Conservation (phyloP, 495 filamentous ascomycete species). For the Cudoniella acicularis region DNA sequence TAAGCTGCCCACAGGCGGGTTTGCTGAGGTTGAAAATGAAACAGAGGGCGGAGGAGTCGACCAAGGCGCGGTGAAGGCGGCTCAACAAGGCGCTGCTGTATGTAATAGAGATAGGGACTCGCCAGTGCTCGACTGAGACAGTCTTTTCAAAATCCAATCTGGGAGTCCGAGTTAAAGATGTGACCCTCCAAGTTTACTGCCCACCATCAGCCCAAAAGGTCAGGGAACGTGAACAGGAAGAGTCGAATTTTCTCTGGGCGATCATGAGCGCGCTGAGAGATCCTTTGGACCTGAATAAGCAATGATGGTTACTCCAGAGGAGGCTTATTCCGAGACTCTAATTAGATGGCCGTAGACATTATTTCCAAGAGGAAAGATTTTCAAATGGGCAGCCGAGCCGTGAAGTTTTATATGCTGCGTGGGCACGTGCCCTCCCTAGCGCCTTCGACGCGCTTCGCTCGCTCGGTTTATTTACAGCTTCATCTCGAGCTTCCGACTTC, state of each 20-base stretch:
- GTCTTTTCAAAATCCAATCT: not conserved
- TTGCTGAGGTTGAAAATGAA: slow-evolving; percentile 83
- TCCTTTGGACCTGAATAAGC: slow-evolving; percentile 87
- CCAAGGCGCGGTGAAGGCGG: slow-evolving; percentile 1
- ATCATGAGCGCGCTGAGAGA: slow-evolving; percentile 97
- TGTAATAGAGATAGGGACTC: no score
- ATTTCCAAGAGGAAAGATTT: slow-evolving; percentile 48
- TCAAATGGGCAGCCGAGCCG: slow-evolving; percentile 10
- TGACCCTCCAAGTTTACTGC: slow-evolving; percentile 32
- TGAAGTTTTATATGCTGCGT: slow-evolving; percentile 13
- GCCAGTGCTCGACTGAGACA: no score
- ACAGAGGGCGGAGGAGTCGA: slow-evolving; percentile 58
- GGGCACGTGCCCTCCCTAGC: slow-evolving; percentile 1
- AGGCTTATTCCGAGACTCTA: slow-evolving; percentile 99
- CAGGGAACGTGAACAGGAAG: slow-evolving; percentile 65
- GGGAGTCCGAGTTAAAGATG: slow-evolving; percentile 9
- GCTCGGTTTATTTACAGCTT: not conserved
- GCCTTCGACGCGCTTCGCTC: not conserved
- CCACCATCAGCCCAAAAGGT: slow-evolving; percentile 51
- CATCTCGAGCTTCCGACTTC: not conserved
- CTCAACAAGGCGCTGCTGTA: no score
- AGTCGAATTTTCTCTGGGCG: slow-evolving; percentile 77
- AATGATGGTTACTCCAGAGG: slow-evolving; percentile 58
- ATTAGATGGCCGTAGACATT: slow-evolving; percentile 95
- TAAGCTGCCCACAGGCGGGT: slow-evolving; percentile 81